Percentiles rank a stretch among this genome's conserved stretches.
Evolutionary conservation across 345 rosid species (phyloP).

Genomic region (Eucalyptus cloeziana): DNA sequence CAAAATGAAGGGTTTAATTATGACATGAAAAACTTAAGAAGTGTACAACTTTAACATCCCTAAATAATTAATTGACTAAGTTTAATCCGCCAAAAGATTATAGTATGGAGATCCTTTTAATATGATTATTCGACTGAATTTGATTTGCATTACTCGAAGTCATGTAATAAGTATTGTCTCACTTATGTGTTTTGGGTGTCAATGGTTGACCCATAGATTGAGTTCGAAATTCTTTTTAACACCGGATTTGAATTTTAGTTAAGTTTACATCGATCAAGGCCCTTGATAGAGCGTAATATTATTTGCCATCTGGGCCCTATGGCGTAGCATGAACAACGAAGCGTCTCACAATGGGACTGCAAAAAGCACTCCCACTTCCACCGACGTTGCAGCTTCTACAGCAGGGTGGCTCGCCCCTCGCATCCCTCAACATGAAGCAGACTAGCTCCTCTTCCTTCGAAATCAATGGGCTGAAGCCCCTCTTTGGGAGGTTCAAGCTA

Average conservation of each 20-base stretch:
- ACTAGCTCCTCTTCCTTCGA: background rate
- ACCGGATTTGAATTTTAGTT: background rate
- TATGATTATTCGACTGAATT: background rate
- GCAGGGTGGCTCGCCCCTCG: background rate
- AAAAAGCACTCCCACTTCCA: background rate
- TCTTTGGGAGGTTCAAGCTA: background rate
- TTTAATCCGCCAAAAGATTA: background rate
- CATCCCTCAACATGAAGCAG: background rate
- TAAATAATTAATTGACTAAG: background rate
- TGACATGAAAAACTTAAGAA: background rate
- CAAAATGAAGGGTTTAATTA: background rate
- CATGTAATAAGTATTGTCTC: background rate
- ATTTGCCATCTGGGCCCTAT: background rate
- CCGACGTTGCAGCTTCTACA: background rate
- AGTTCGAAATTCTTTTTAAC: background rate
- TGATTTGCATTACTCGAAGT: background rate
- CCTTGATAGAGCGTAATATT: background rate
- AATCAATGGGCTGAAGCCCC: background rate
- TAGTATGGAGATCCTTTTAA: background rate
- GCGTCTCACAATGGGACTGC: background rate
- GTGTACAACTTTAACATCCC: background rate
- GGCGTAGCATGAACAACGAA: background rate
- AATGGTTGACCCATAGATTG: background rate
- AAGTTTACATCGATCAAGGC: background rate
- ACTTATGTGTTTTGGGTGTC: background rate